Base-by-base conservation (phyloP, 2,329 filamentous ascomycete species). In the Colletotrichum nymphaeae region DNA sequence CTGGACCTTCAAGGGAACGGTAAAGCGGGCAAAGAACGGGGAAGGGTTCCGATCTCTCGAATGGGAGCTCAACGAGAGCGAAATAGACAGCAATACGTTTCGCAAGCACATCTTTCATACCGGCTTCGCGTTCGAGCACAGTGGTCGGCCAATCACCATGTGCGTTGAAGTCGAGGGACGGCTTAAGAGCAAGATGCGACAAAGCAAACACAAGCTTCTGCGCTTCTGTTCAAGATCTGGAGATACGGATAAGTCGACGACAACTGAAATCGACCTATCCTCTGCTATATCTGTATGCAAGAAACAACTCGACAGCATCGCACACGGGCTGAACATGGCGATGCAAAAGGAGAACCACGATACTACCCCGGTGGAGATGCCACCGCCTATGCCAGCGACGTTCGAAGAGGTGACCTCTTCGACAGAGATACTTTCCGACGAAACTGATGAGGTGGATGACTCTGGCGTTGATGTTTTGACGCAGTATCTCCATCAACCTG, bases 211-310 rank as follows among this genome's bases (percentile, higher is more conserved):
- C 12, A 19, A 4, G 22, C 0, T 55, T 14, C 3, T 6, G 9
- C 4, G 22, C 0, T 55, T 55, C 6, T 28, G 22, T 0, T 28
- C 53, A 0, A 24, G 6, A 0, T 28, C 26, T 0, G 1, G 24
- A 12, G 26, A 56, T 0, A 56, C 22, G 0, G 53, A 56, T 19
- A 56, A 56, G 0, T 3, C 53, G 0, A 56, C 1, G 53, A 19
- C n/a, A 5, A 56, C 24, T 0, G 2, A 2, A 0, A 56, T 56
- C 7, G 53, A 56, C 1, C 11, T 55, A 28, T 55, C 52, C 2
- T 55, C 52, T 3, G 42, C 19, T 0, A 26, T 1, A 16, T 22
- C 52, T 1, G 22, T 8, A 1, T 55, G 14, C 24, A 55, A 26
- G 52, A 22, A 55, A 26, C n/a, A 16, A 4, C 52, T 55, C 2